A percentile compares a stretch with the other conserved stretches of the same genome.
Evolutionary conservation across 805 yeast species (phyloP).

Genomic region (Torulaspora delbrueckii): DNA sequence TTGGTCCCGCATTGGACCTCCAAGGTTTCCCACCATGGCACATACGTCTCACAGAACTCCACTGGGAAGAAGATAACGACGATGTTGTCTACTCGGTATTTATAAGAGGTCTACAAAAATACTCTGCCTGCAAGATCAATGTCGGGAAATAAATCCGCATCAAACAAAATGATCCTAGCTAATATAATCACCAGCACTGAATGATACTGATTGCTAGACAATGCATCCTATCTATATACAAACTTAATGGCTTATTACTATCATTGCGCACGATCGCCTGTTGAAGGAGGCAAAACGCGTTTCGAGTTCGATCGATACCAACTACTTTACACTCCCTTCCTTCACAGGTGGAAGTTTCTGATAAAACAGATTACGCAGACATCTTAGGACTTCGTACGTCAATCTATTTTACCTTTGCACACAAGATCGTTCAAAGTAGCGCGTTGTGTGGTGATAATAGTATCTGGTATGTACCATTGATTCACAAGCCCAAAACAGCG

Average conservation of each 20-base stretch:
- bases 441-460: not conserved
- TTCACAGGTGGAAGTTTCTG: not conserved
- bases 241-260: not conserved
- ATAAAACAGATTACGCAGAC: not conserved
- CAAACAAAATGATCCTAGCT: not conserved
- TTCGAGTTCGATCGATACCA: conserved; percentile 2
- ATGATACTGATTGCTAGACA: not conserved
- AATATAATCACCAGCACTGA: not conserved
- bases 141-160: conserved; percentile 59
- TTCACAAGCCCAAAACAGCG: too few species aligned
- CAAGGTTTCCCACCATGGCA: conserved; percentile 99
- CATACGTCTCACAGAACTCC: conserved; percentile 80
- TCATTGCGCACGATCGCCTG: not conserved
- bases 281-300: conserved; percentile 4
- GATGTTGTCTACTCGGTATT: conserved; percentile 79
- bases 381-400: not conserved
- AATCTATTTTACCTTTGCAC: not conserved
- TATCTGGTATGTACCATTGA: conserved; percentile 2
- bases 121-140: conserved; percentile 76
- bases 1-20: conserved; percentile 81
- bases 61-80: conserved; percentile 83
- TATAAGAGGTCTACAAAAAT: conserved; percentile 69
- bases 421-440: not conserved
- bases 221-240: conserved; percentile 1
- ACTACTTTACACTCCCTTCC: conserved; percentile 4